Evolutionary conservation across 1,284 basidiomycete genomes (phyloP), one percentile per base, ranked within the genome.

Genomic region (Cutaneotrichosporon dermatis): DNA sequence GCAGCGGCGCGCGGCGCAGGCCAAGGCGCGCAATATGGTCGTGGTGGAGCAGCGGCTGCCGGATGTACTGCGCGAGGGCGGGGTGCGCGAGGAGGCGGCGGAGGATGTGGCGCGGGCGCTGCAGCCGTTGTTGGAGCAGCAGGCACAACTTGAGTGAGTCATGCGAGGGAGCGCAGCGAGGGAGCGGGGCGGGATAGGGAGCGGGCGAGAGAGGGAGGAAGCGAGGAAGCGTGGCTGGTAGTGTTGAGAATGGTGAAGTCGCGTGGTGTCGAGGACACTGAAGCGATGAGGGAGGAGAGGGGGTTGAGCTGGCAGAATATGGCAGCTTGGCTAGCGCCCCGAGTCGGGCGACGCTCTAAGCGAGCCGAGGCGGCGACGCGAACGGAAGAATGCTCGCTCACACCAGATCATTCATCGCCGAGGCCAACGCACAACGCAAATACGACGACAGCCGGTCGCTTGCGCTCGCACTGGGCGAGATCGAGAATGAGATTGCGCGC

Each of bases 121-220:
- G 25, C 91, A 94, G 69, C 91, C 92, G 3, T 78, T 95, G 15
- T 81, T 95, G 8, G 92, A 95, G 75, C 92, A 95, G 76, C 92
- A 95, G 76, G 88, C 88, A 3, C 81, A 93, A 52, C 80, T 95
- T 39, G 91, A 94, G 78, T 76, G 55, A 65, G 76, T 70, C n/a
- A 35, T 16, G 6, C 4, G 10, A 15, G 25, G 7, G 6, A 15
- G 25, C n/a, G 16, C 9, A 9, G 36, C 10, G 13, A 16, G 13
- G 25, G 25, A 25, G 25, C 25, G 25, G 25, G 25, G 25, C 25
- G 25, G 25, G 25, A 25, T 25, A 25, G 25, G 25, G 25, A 25
- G 25, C 25, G 25, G 25, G 25, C 25, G 25, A 25, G 25, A 25
- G 25, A 25, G 25, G 25, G 25, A 25, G 25, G 25, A 25, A 25